Base-by-base conservation (phyloP, 306 rosid genomes). In the Boehmeria nivea region DNA sequence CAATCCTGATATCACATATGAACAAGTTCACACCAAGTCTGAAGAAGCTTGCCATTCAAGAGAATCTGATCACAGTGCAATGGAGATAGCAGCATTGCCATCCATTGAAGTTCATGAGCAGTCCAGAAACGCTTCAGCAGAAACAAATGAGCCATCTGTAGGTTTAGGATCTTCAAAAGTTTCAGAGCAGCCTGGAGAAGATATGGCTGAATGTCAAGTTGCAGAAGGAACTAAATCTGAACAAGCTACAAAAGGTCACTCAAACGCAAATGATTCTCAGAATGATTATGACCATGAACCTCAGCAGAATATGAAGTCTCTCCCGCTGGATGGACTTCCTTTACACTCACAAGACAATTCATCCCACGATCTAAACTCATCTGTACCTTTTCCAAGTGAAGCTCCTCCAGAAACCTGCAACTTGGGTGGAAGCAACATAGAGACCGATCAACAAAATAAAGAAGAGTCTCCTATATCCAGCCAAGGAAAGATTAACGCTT, bases 301-400 rank as follows among this genome's bases (percentile, higher is more conserved):
- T 51, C 77, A 76, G 51, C 64, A 60, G 58, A 78, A 66, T 42
- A 66, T 65, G 66, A 76, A 77, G 70, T 68, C 71, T 31, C 77
- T 44, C 44, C 72, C 81, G 27, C 61, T 59, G 53, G 72, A 63
- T 54, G 51, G 72, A 59, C 71, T 43, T 57, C 68, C 87, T 27
- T 57, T 66, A 37, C 65, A 64, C 38, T 33, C 75, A 8, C 66
- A 8, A 65, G 78, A 60, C 52, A n/a, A n/a, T n/a, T 54, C 45
- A 39, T 45, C 57, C 53, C 54, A 64, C 45, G 76, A 75, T 51
- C 68, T 72, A 18, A 65, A 49, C 43, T 60, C 60, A 33, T 23
- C 61, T 59, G 23, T 51, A 18, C 68, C 65, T 54, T 65, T 43
- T 24, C 68, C 50, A 40, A 17, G 71, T 31, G 77, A 73, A 51